Evolutionary conservation across 2,329 filamentous ascomycete genomes (phyloP).

Genomic region (Elsinoe necatrix): DNA sequence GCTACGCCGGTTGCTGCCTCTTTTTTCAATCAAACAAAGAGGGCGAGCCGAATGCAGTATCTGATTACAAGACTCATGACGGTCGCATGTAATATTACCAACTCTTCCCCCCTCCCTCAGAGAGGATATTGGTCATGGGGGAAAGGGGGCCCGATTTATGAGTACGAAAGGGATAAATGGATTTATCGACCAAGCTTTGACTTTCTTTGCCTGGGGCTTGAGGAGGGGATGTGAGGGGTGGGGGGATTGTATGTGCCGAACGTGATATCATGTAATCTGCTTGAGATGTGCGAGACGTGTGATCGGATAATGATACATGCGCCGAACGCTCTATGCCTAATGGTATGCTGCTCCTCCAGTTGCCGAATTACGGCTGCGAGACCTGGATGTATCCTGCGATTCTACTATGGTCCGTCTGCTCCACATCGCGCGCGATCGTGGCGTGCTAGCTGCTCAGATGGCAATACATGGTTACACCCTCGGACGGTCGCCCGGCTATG

Average conservation of each 20-base stretch:
- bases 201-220: too few relatives aligned
- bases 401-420: not conserved
- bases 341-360: not conserved
- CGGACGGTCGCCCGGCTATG: too few relatives aligned
- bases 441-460: too few relatives aligned
- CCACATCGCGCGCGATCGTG: too few relatives aligned
- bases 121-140: not conserved
- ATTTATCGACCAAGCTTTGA: too few relatives aligned
- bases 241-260: too few relatives aligned
- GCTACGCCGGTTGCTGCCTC: not conserved
- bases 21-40: too few relatives aligned
- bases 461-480: not conserved
- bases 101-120: too few relatives aligned
- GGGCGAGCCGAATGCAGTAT: not conserved
- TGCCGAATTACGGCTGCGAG: too few relatives aligned
- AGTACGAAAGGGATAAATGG: not conserved
- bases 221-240: too few relatives aligned
- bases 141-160: too few relatives aligned
- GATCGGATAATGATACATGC: not conserved
- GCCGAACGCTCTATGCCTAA: not conserved
- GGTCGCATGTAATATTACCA: conserved; percentile 12
- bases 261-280: too few relatives aligned
- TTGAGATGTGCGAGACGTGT: not conserved
- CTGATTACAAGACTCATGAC: conserved; percentile 6
- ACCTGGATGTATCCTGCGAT: not conserved